Evolutionary conservation across 129 eudicot genomes (phyloP).

Genomic region (Logfia minima): DNA sequence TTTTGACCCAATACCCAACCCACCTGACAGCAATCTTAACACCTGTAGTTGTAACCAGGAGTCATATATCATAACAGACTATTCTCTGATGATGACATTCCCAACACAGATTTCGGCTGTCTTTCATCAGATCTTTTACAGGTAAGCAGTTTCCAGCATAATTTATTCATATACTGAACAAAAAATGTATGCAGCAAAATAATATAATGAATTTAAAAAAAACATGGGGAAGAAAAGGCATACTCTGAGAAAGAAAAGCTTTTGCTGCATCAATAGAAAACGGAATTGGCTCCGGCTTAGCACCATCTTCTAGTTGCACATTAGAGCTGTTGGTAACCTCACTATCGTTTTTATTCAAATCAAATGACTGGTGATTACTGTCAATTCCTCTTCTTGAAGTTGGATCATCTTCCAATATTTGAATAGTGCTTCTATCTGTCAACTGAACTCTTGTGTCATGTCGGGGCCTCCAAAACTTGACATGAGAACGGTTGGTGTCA

Average conservation of each 20-base stretch:
- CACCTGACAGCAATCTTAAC: no score
- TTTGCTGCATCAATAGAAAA: slow-evolving; percentile 50
- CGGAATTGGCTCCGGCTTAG: slow-evolving; percentile 14
- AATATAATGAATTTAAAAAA: not conserved
- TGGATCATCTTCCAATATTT: slow-evolving; percentile 33
- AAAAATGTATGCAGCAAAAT: not conserved
- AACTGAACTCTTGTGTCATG: slow-evolving; percentile 33
- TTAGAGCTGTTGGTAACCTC: slow-evolving; percentile 4
- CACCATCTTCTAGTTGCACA: slow-evolving; percentile 23
- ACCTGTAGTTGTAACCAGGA: no score
- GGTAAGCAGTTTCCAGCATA: not conserved
- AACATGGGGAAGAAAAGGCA: slow-evolving; percentile 20
- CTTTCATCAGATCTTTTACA: not conserved
- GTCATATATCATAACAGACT: no score
- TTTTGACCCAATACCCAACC: no score
- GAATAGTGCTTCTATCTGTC: slow-evolving; percentile 34
- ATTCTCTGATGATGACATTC: not conserved
- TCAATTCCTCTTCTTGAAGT: slow-evolving; percentile 31
- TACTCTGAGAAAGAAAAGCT: slow-evolving; percentile 72
- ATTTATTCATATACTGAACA: no score
- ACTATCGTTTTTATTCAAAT: slow-evolving; percentile 26
- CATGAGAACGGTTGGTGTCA: slow-evolving; percentile 35
- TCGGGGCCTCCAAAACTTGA: slow-evolving; percentile 51
- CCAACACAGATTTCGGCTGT: not conserved
- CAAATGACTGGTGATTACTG: slow-evolving; percentile 22